Conservation (phyloP, 208 protist genomes). For the Acanthamoeba triangularis region DNA sequence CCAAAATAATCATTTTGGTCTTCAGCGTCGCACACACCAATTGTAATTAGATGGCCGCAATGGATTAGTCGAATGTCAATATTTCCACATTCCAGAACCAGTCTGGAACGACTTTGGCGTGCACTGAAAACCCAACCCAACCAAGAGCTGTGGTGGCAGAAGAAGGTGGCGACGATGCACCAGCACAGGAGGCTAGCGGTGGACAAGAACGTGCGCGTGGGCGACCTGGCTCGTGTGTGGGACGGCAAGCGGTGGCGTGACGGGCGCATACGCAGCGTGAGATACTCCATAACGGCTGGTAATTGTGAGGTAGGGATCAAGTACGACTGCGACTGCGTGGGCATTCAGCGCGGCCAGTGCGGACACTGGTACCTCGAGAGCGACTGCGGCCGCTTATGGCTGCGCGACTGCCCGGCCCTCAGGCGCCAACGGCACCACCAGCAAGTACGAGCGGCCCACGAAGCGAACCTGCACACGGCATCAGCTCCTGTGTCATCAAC, state of each 20-base stretch:
- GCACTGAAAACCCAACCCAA: not conserved
- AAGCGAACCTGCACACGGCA: too few species aligned
- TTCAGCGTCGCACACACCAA: too few species aligned
- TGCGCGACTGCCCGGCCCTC: conserved; percentile 15
- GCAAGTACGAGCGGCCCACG: not conserved
- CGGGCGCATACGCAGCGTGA: not conserved
- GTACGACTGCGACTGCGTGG: not conserved
- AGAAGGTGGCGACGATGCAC: not conserved
- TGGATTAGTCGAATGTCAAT: too few species aligned
- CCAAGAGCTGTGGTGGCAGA: not conserved
- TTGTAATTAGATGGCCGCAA: too few species aligned
- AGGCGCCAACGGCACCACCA: not conserved
- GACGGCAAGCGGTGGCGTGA: not conserved
- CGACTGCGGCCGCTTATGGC: not conserved
- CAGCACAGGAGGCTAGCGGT: not conserved
- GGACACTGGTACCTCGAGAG: not conserved
- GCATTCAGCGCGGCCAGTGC: not conserved
- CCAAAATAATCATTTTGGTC: too few species aligned
- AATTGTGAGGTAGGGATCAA: not conserved
- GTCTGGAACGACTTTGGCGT: not conserved
- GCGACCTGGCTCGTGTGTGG: conserved; percentile 31
- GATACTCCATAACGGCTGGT: not conserved
- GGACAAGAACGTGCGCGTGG: not conserved
- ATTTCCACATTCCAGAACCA: too few species aligned
- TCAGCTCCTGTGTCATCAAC: not conserved